phyloP scores from a whole-genome alignment of 2,329 filamentous ascomycete genomes.

The Colletotrichum sp. region DNA sequence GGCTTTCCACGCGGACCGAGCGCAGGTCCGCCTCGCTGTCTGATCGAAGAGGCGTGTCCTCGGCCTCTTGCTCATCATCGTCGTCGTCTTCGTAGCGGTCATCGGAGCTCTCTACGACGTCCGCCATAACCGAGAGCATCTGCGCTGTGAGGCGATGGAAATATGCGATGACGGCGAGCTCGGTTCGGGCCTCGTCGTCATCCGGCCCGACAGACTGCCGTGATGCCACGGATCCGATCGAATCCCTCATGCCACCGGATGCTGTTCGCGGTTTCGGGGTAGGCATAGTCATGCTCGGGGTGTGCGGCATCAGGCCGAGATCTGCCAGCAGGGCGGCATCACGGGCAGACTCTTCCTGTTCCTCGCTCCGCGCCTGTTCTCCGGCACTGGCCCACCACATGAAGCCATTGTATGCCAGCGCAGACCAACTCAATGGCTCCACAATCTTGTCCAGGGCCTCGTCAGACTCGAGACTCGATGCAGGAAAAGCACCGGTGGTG shows the following conservation, averaged over 20 bases:
- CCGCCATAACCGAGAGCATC: slow-evolving; percentile 66
- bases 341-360: slow-evolving; percentile 61
- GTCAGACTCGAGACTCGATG: slow-evolving; percentile 40
- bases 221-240: slow-evolving; percentile 47
- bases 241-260: slow-evolving; percentile 43
- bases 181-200: slow-evolving; percentile 53
- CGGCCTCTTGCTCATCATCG: slow-evolving; percentile 30
- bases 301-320: slow-evolving; percentile 29
- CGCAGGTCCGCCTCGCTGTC: slow-evolving; percentile 27
- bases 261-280: slow-evolving; percentile 24
- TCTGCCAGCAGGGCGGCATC: slow-evolving; percentile 63
- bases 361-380: slow-evolving; percentile 68
- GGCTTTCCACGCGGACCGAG: slow-evolving; percentile 63
- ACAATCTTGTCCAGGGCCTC: slow-evolving; percentile 60
- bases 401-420: slow-evolving; percentile 80
- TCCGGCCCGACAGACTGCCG: slow-evolving; percentile 24
- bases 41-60: slow-evolving; percentile 29
- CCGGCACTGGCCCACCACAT: slow-evolving; percentile 92
- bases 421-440: slow-evolving; percentile 71
- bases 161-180: slow-evolving; percentile 79
- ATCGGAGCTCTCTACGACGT: slow-evolving; percentile 59
- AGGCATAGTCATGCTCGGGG: slow-evolving; percentile 32
- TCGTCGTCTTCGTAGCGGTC: slow-evolving; percentile 47
- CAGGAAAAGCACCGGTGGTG: slow-evolving; percentile 17
- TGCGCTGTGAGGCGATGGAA: slow-evolving; percentile 78